Base-by-base conservation (phyloP, 2,329 filamentous ascomycete species). In the Aureobasidium sp. region DNA sequence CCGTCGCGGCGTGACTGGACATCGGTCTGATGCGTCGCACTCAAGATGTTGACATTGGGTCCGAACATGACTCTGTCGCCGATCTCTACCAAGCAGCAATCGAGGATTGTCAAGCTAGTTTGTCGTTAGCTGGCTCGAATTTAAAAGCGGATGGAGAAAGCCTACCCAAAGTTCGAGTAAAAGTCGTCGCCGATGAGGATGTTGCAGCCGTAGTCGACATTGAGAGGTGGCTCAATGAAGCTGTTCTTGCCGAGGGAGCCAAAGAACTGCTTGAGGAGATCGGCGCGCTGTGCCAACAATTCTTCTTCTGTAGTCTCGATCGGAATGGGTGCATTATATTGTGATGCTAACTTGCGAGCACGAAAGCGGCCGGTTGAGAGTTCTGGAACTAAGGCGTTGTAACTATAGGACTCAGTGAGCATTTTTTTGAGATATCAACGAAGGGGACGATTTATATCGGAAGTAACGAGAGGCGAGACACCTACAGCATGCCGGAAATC, bases 151-250 rank as follows among this genome's bases (percentile, higher is more conserved):
- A 12, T 4, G 4, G 3, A 36, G n/a, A 6, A 20, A 5, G 17
- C 59, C n/a, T 12, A 64, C 52, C 82, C 82, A 70, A 84, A 84
- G 67, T 85, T 86, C 48, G 84, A 78, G 67, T 87, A 89, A 69
- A 87, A 87, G n/a, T 79, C 76, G 45, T 82, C 76, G 8, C 86
- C 86, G 0, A 88, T 76, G 6, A 75, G 78, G 65, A 87, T 81
- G 67, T 88, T 89, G 70, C 82, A 83, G 1, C 86, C 86, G 63
- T 88, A 88, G 69, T 88, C 86, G 37, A 87, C 77, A 42, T 76
- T 78, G 62, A 89, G 76, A 0, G 85, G 84, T 0, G 85, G 81
- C 67, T 88, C 85, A 39, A 88, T 80, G 65, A 81, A 81, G 27
- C 75, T 77, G 27, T 72, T 67, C 29, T 71, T 69, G 31, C 72